Evolutionary conservation across 371 early-diverging fungal species (phyloP).

Genomic region (Apophysomyces elegans): DNA sequence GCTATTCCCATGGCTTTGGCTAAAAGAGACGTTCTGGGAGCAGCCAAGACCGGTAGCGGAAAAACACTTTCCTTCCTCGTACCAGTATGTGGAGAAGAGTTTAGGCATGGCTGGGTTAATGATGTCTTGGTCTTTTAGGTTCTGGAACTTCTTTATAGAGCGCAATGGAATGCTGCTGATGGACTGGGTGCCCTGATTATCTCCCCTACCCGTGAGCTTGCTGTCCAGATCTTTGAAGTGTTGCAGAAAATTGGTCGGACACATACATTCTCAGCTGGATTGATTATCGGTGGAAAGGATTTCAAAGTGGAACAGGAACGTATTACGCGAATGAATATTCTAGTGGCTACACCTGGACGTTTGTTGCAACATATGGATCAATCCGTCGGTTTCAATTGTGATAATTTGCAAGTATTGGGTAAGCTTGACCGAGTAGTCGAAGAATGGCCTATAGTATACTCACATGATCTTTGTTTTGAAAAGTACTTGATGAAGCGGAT

Average conservation of each 20-base stretch:
- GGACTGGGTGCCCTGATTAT: slow-evolving; percentile 94
- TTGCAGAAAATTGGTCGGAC: slow-evolving; percentile 84
- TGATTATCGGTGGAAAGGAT: slow-evolving; percentile 97
- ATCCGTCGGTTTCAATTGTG: slow-evolving; percentile 88
- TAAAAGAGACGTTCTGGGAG: slow-evolving; percentile 93
- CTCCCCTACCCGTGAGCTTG: slow-evolving; percentile 98
- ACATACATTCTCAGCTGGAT: slow-evolving; percentile 92
- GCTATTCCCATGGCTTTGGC: slow-evolving; percentile 89
- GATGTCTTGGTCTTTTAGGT: slow-evolving; percentile 44
- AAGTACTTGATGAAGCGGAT: slow-evolving; percentile 99
- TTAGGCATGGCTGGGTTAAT: slow-evolving; percentile 7
- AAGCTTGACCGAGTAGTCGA: slow-evolving; percentile 12
- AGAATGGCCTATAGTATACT: not conserved
- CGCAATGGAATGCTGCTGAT: slow-evolving; percentile 85
- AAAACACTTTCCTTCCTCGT: slow-evolving; percentile 98
- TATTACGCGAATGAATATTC: slow-evolving; percentile 89
- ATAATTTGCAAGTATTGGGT: slow-evolving; percentile 82
- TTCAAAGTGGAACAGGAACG: slow-evolving; percentile 90
- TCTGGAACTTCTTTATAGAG: slow-evolving; percentile 81
- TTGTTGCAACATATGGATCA: slow-evolving; percentile 98
- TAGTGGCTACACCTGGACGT: slow-evolving; percentile 98
- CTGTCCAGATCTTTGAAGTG: slow-evolving; percentile 96
- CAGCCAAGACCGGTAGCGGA: slow-evolving; percentile 99
- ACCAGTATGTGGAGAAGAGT: slow-evolving; percentile 66
- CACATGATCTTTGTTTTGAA: not conserved